Conservation (phyloP, 495 filamentous ascomycete genomes). For the Penicillium angulare region DNA sequence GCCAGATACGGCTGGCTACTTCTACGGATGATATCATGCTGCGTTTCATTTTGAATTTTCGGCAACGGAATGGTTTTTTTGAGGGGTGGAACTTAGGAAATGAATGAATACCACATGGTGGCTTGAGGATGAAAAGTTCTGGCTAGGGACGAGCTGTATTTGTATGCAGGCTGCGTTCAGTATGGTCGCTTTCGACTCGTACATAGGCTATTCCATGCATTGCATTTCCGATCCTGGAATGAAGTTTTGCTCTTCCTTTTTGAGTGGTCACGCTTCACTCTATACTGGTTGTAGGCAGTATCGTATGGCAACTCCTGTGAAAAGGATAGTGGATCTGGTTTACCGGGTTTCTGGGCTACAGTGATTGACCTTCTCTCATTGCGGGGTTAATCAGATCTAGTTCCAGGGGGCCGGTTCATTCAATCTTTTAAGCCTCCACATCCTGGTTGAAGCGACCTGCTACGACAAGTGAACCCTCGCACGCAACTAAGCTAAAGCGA, state of each 20-base stretch:
- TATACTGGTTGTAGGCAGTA: too few relatives aligned
- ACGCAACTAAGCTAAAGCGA: too few relatives aligned
- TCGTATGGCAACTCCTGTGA: too few relatives aligned
- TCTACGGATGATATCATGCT: conserved; percentile 39
- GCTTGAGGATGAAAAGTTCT: conserved; percentile 28
- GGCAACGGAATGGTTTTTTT: conserved; percentile 29
- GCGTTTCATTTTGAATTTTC: conserved; percentile 33
- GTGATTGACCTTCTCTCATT: too few relatives aligned
- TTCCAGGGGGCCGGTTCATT: too few relatives aligned
- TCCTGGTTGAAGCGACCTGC: too few relatives aligned
- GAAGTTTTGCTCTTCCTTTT: conserved; percentile 13
- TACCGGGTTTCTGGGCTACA: too few relatives aligned
- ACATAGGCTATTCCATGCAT: conserved; percentile 34
- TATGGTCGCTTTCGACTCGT: conserved; percentile 26
- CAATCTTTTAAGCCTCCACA: too few relatives aligned
- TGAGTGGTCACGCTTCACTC: too few relatives aligned
- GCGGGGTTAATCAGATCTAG: too few relatives aligned
- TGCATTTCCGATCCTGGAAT: conserved; percentile 32
- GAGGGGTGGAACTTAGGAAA: conserved; percentile 21
- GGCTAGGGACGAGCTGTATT: conserved; percentile 16
- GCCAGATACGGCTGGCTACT: conserved; percentile 32
- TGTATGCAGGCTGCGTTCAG: conserved; percentile 10
- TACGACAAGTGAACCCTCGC: too few relatives aligned
- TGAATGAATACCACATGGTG: conserved; percentile 23
- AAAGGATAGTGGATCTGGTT: too few relatives aligned